Base-by-base conservation (phyloP, 2,329 filamentous ascomycete genomes). In the Setomelanomma holmii region DNA sequence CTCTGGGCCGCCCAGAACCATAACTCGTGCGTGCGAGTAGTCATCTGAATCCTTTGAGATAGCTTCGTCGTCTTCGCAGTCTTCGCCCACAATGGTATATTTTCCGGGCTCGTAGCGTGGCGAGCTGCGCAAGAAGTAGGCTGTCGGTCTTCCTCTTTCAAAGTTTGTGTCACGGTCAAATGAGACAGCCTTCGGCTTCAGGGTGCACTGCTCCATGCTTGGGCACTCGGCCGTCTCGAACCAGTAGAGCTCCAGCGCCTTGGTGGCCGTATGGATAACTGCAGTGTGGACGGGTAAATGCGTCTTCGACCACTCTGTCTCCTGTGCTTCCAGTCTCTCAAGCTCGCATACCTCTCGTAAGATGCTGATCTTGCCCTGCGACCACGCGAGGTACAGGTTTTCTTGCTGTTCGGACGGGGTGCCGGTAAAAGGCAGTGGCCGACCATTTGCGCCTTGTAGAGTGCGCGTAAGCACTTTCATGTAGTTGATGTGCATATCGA, bases 41-140 rank as follows among this genome's bases (percentile, higher is more conserved):
- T 64, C 59, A 47, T 66, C 63, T 1, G 60, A 59, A 19, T 66
- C 63, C 38, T 67, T 61, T 0, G 61, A 61, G 1, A 59, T 23
- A 3, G 46, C 54, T 19, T 62, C 60, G 3, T 49, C 46, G 1
- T 61, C 48, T 8, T 49, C 41, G 10, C 46, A 42, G 8, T 50
- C 50, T 8, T 51, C 27, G 14, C 50, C 23, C 5, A 42, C 23
- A 10, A 54, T 10, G 1, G 59, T 58, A 40, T 69, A 67, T 20
- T 64, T 67, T 10, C 67, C 67, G 14, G 66, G 61, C 23, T 70
- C 62, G 30, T 71, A 71, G n/a, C 68, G 64, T 11, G 59, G 64
- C 4, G 64, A 68, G 38, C 55, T 58, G 36, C 58, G 56, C 43
- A 62, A 60, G 19, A 67, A 71, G 48, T 69, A 70, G 11, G 53